Evolutionary conservation across 139 green algal species (phyloP), one percentile per base, ranked within the genome.

Genomic region (Auxenochlorella protothecoides): DNA sequence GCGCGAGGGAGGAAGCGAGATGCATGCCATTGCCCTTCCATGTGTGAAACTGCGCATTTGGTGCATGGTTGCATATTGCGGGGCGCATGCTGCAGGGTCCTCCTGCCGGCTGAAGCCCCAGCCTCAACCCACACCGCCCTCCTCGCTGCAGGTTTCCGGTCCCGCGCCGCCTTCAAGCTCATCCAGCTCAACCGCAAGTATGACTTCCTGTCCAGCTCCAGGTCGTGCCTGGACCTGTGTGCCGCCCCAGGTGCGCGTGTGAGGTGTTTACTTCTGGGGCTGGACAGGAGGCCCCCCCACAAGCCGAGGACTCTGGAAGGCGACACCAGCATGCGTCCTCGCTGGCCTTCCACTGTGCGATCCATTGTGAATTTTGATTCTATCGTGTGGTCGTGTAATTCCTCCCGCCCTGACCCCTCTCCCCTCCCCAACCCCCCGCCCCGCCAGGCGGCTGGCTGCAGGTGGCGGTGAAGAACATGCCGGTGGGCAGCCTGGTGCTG

Each of bases 151-250:
- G 27, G 65, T 63, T 99, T 92, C 80, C 89, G 95, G 14, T 97
- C 93, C 0, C 92, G 95, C 81, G 94, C 95, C 56, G 93, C 95
- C 3, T 99, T 99, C 84, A 99, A 99, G 90, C 89, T 99, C 8
- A 92, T 99, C 27, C 95, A 99, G 83, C 88, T 99, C 8, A 98
- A 99, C 83, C 81, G 91, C 53, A 96, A 98, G 82, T 97, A 93
- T 76, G 81, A 93, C 68, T 97, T 99, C 78, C 83, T 99, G 5
- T 72, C 78, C 27, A 88, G 85, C 16, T 88, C 89, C 73, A 70
- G 81, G 4, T 79, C 87, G 0, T 64, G 96, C 55, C 81, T 99
- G 54, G 95, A 99, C 76, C 85, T 99, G 13, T 98, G 95, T 75
- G 95, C 95, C n/a, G 95, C 95, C 3, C 95, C 95, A 71, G 92